Base-by-base conservation (phyloP, 1,139 yeast genomes). In the Geotrichum carabidarum region DNA sequence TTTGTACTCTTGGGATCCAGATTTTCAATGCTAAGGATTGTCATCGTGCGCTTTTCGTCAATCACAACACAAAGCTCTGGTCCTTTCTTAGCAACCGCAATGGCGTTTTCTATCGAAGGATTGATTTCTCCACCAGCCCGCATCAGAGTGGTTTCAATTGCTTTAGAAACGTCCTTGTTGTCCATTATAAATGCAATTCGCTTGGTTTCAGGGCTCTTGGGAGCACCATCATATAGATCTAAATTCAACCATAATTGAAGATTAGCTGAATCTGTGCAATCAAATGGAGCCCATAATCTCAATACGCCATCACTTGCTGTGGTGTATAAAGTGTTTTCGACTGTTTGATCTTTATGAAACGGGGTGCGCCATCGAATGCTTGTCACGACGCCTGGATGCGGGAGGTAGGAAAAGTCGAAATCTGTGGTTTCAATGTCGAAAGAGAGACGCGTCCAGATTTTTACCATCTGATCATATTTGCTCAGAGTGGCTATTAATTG, bases 371-470 rank as follows among this genome's bases (percentile, higher is more conserved):
- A 57, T 61, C 67, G 50, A 59, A 68, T 48, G 45, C 76, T 74
- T 0, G 81, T 74, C 1, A 90, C 81, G 55, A 78, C 77, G 0
- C 77, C 66, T 0, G 84, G 82, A 64, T 87, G 95, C 12, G 81
- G 78, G 27, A 89, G 70, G 63, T 86, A 84, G 0, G 82, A 72
- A 60, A 89, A 73, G 63, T 86, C 95, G 67, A 89, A 90, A 30
- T 82, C 76, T 3, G 86, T 79, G 55, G 79, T 78, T 27, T 81
- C 84, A 42, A 77, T 75, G 11, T 87, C 93, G 63, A 83, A 86
- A 11, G 85, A 80, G 3, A 83, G 74, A 47, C 97, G 74, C 50
- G 83, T 77, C 96, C 96, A 91, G 4, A 90, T 76, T 65, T 87
- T 88, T 36, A 87, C 82, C 12, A 84, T 72, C 49, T 78, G 74